Conservation (phyloP, 306 rosid genomes). For the Nissolia schottii region DNA sequence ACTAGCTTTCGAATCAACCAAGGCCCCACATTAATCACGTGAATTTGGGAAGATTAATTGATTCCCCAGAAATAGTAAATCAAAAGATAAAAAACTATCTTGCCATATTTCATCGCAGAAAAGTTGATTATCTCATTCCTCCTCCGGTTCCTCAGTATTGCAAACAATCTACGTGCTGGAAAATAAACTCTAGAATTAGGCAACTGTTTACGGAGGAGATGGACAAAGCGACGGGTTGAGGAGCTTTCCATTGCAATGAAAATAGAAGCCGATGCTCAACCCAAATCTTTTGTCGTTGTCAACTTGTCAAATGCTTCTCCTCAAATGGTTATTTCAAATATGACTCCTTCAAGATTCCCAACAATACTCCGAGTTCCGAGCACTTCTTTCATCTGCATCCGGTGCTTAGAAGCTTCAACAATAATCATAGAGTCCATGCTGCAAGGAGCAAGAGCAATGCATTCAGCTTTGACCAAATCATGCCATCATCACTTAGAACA, state of each 20-base stretch:
- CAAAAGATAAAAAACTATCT: neutral
- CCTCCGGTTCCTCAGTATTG: neutral
- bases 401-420: slow-evolving; percentile 50
- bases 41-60: neutral
- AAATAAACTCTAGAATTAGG: neutral
- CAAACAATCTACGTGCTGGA: neutral
- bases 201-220: no score
- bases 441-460: slow-evolving; percentile 8
- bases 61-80: neutral
- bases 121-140: neutral
- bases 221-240: neutral
- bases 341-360: slow-evolving; percentile 70
- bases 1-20: no score
- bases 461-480: neutral
- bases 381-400: slow-evolving; percentile 67
- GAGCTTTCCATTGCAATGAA: neutral
- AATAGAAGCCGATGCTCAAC: neutral
- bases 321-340: slow-evolving; percentile 65
- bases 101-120: neutral
- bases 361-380: slow-evolving; percentile 51
- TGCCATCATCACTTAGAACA: neutral
- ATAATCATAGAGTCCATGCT: slow-evolving; percentile 72
- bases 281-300: neutral
- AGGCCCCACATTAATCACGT: neutral
- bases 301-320: slow-evolving; percentile 20